Conservation (phyloP, 441 rosid species). For the Geranium incanum region DNA sequence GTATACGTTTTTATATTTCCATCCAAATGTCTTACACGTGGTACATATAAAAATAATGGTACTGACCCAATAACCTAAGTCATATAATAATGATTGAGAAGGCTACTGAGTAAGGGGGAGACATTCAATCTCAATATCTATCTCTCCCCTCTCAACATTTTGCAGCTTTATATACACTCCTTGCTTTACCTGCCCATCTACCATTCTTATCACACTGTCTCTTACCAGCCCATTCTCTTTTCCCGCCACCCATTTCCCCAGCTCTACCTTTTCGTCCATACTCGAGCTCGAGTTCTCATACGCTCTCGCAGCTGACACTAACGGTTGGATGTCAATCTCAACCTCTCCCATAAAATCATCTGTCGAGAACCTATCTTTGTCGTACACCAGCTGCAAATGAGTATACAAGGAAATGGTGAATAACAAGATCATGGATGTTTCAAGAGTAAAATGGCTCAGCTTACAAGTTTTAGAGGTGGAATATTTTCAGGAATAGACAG, state of each 20-base stretch:
- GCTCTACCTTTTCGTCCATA: conserved; percentile 49
- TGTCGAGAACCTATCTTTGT: conserved; percentile 73
- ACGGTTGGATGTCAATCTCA: conserved; percentile 87
- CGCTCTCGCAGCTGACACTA: conserved; percentile 74
- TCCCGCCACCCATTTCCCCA: conserved; percentile 72
- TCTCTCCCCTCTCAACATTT: conserved; percentile 79
- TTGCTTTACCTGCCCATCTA: conserved; percentile 74
- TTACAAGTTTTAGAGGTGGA: conserved; percentile 88
- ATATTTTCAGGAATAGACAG: conserved; percentile 79
- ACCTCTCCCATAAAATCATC: conserved; percentile 99
- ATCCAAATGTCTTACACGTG: too few species aligned
- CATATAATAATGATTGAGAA: too few species aligned
- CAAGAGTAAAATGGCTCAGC: conserved; percentile 9
- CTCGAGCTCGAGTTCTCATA: conserved; percentile 50
- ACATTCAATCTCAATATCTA: conserved; percentile 85
- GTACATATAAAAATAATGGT: too few species aligned
- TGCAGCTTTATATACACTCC: conserved; percentile 70
- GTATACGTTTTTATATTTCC: too few species aligned
- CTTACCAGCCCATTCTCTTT: conserved; percentile 61
- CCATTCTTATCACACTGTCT: conserved; percentile 59
- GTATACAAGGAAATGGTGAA: conserved; percentile 12
- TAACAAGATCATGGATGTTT: background rate
- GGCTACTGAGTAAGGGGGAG: conserved; percentile 80
- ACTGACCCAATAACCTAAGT: too few species aligned
- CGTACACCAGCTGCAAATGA: conserved; percentile 64